phyloP scores from a whole-genome alignment of 192 early-diverging fungal genomes.

The Podila verticillata region DNA sequence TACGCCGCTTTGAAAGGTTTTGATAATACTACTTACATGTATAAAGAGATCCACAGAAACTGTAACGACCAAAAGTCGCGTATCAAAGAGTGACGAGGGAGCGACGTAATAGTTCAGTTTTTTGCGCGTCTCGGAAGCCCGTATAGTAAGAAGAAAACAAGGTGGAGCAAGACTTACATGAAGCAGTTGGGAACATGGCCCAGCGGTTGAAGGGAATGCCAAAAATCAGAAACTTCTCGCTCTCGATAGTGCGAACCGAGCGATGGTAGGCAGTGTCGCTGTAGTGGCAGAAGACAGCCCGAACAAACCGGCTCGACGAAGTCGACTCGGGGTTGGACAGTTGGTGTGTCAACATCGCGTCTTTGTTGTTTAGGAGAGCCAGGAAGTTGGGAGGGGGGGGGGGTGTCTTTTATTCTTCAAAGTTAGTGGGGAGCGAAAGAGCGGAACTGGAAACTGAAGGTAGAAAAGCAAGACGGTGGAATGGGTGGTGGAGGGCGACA shows the following conservation, averaged over 20 bases:
- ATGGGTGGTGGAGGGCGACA: background rate
- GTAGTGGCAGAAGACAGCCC: conserved; percentile 31
- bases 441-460: background rate
- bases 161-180: conserved; percentile 54
- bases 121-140: too few relatives aligned
- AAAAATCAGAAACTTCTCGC: conserved; percentile 35
- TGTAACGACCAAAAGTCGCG: conserved; percentile 14
- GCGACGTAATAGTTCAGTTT: background rate
- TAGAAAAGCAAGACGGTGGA: background rate
- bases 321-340: conserved; percentile 6
- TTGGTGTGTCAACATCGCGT: conserved; percentile 9
- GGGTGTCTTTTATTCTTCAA: background rate
- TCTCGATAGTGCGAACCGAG: conserved; percentile 29
- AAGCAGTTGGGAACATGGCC: conserved; percentile 69
- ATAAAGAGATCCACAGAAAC: conserved; percentile 73
- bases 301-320: conserved; percentile 7
- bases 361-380: background rate
- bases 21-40: conserved; percentile 51
- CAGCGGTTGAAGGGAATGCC: conserved; percentile 62
- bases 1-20: background rate
- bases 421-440: background rate
- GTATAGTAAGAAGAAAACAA: too few relatives aligned
- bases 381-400: too few relatives aligned
- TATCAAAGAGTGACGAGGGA: background rate
- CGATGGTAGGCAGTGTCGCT: conserved; percentile 44